Percentiles rank a stretch among this genome's conserved stretches.
phyloP scores from a whole-genome alignment of 2,329 filamentous ascomycete genomes.

The Penicillium sp. region DNA sequence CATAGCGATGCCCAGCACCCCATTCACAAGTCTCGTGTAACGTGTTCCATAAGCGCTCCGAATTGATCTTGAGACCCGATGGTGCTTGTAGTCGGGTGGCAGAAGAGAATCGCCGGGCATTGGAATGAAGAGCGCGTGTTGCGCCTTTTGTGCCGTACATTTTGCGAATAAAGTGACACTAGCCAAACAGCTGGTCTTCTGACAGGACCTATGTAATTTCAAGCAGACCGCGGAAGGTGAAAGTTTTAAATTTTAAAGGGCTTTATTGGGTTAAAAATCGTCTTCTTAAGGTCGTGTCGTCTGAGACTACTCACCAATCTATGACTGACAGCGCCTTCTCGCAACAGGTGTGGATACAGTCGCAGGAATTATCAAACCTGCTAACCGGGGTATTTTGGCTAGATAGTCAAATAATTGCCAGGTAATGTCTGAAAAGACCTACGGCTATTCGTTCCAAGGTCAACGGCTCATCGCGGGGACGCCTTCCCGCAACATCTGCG shows the following conservation, averaged over 20 bases:
- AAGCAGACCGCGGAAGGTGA: not conserved
- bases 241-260: not conserved
- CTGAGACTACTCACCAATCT: not conserved
- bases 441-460: not conserved
- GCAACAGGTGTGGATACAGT: not conserved
- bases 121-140: slow-evolving; percentile 12
- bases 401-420: not conserved
- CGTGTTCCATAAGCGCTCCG: slow-evolving; percentile 30
- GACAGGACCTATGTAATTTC: not conserved
- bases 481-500: slow-evolving; percentile 23
- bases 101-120: slow-evolving; percentile 15
- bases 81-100: slow-evolving; percentile 9
- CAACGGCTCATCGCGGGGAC: slow-evolving; percentile 3
- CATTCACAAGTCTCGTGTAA: slow-evolving; percentile 36
- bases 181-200: not conserved
- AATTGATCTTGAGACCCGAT: slow-evolving; percentile 31
- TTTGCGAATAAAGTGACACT: not conserved
- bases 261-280: not conserved
- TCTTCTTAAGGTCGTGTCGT: not conserved
- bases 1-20: slow-evolving; percentile 31
- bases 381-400: not conserved
- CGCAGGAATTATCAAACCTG: not conserved
- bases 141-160: slow-evolving; percentile 13
- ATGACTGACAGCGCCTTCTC: slow-evolving; percentile 3
- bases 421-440: not conserved